Conservation (phyloP, 768 basidiomycete species). For the Ramaria rubella region DNA sequence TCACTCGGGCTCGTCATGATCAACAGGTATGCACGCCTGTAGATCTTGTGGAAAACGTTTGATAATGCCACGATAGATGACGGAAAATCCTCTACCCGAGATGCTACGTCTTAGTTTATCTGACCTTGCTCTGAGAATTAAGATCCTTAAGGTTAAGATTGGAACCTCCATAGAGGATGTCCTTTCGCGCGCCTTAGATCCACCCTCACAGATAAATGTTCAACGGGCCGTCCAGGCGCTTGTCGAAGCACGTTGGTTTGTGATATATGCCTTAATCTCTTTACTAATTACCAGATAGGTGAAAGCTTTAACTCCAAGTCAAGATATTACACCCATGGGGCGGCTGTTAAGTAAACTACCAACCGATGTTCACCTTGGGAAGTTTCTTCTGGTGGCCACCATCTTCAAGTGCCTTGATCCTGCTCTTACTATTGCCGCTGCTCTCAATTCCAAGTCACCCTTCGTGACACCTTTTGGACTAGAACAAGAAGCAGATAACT, state of each 20-base stretch:
- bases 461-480: slow-evolving; percentile 85
- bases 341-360: slow-evolving; percentile 84
- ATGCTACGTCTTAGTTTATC: slow-evolving; percentile 92
- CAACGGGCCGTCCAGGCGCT: slow-evolving; percentile 84
- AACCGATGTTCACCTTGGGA: slow-evolving; percentile 92
- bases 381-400: slow-evolving; percentile 80
- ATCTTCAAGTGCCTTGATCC: slow-evolving; percentile 89
- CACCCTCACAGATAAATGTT: slow-evolving; percentile 78
- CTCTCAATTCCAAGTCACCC: slow-evolving; percentile 87
- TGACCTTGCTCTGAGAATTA: slow-evolving; percentile 84
- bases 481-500: slow-evolving; percentile 79
- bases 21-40: slow-evolving; percentile 45
- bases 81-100: slow-evolving; percentile 87
- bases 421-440: slow-evolving; percentile 92
- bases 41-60: not conserved
- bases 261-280: not conserved
- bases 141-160: slow-evolving; percentile 86
- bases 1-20: slow-evolving; percentile 83
- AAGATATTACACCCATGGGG: slow-evolving; percentile 96
- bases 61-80: slow-evolving; percentile 49
- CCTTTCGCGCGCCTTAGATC: slow-evolving; percentile 81
- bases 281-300: slow-evolving; percentile 40
- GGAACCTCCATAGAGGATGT: slow-evolving; percentile 87
- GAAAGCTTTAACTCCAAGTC: slow-evolving; percentile 71
- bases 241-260: slow-evolving; percentile 58